Percentiles rank a stretch among this genome's conserved stretches.
phyloP scores from a whole-genome alignment of 495 filamentous ascomycete species.

The Penicillium ucsense region DNA sequence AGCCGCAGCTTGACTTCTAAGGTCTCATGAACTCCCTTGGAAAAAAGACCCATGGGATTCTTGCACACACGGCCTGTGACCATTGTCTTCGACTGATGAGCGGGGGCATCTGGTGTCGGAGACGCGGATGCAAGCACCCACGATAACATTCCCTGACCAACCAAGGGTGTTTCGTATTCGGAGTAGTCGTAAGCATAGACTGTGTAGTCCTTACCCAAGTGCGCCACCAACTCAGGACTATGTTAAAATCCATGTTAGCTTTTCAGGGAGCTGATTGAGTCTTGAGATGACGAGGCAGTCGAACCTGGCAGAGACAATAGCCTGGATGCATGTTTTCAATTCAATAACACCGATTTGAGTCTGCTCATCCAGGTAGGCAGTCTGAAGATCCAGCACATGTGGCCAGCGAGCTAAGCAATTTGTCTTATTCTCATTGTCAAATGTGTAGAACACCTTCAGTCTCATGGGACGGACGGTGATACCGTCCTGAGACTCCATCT shows the following conservation, averaged over 20 bases:
- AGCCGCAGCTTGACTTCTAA: conserved; percentile 89
- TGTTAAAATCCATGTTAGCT: conserved; percentile 10
- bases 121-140: conserved; percentile 61
- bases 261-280: background rate
- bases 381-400: conserved; percentile 68
- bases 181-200: conserved; percentile 97
- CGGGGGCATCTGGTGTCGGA: conserved; percentile 44
- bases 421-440: conserved; percentile 80
- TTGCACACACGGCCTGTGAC: conserved; percentile 86
- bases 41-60: conserved; percentile 74
- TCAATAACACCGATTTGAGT: conserved; percentile 81
- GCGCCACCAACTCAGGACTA: conserved; percentile 81
- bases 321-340: conserved; percentile 80
- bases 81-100: conserved; percentile 56
- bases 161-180: conserved; percentile 82
- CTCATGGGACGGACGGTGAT: conserved; percentile 47
- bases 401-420: conserved; percentile 89
- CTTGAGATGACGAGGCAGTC: conserved; percentile 6
- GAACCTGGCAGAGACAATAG: conserved; percentile 65
- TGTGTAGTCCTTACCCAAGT: conserved; percentile 81
- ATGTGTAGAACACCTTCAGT: conserved; percentile 94
- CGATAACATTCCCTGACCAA: conserved; percentile 94
- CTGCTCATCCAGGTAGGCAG: conserved; percentile 66
- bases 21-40: conserved; percentile 75
- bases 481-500: conserved; percentile 43